Conservation (phyloP, 179 eudicot species). For the Silene noctiflora region DNA sequence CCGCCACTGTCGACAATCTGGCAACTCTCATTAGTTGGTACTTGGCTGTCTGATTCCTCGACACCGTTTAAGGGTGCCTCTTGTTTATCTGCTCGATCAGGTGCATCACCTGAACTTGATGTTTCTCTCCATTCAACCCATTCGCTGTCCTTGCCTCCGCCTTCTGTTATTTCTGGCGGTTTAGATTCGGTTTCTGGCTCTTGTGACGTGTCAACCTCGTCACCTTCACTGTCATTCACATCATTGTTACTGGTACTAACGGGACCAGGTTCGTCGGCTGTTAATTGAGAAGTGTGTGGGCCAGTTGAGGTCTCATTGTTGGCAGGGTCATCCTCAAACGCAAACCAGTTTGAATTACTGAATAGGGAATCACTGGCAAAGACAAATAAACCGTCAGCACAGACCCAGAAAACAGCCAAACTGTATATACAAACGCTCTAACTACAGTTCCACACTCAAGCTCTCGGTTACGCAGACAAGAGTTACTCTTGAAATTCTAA, state of each 20-base stretch:
- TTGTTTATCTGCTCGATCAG: too few species aligned
- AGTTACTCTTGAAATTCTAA: too few species aligned
- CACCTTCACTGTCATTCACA: constrained; percentile 30
- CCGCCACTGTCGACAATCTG: background rate
- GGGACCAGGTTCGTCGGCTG: constrained; percentile 29
- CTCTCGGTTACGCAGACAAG: too few species aligned
- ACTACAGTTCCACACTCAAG: too few species aligned
- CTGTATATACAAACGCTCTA: background rate
- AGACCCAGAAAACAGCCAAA: background rate
- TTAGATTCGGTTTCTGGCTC: constrained; percentile 29
- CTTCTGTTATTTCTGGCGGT: constrained; percentile 14
- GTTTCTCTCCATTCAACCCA: constrained; percentile 83
- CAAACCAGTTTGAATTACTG: constrained; percentile 84
- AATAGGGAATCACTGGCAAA: constrained; percentile 64
- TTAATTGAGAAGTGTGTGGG: constrained; percentile 53
- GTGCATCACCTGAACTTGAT: constrained; percentile 31
- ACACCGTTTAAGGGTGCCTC: background rate
- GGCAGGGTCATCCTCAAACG: constrained; percentile 57
- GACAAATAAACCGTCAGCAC: background rate
- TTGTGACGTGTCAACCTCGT: constrained; percentile 37
- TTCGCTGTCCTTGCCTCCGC: constrained; percentile 49
- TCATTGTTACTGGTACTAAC: constrained; percentile 29
- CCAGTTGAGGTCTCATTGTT: constrained; percentile 38
- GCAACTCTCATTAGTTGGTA: background rate
- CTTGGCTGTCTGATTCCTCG: background rate